Base-by-base conservation (phyloP, 352 stramenopile species). In the Albugo candida region DNA sequence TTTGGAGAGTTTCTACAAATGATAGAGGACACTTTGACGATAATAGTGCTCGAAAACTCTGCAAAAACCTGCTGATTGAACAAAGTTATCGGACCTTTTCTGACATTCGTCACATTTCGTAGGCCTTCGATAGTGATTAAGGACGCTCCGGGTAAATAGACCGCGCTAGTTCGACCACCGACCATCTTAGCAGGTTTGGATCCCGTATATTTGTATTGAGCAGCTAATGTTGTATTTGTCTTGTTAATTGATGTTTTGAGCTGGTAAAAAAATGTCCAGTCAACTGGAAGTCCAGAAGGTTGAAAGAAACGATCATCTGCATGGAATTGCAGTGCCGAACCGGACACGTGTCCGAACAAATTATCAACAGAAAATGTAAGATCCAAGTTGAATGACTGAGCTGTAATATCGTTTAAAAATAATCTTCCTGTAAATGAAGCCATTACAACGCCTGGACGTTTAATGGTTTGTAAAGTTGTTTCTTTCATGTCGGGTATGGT, bases 301-400 rank as follows among this genome's bases (percentile, higher is more conserved):
- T 77, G 65, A n/a, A 73, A 18, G 38, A 71, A 70, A 6, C 56
- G 51, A 37, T 65, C 54, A 40, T 81, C 62, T 14, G 73, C 17
- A 11, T 44, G 56, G 49, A 64, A 67, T 34, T 69, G 56, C 0
- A 58, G 52, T 0, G 38, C 19, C 13, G 56, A 24, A 10, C 8
- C 38, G 20, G 38, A 43, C 38, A 10, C 8, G 40, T n/a, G 18
- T 6, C 36, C 18, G 49, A 24, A 36, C 13, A 20, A 56, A 20
- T 45, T 35, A 36, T 64, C 51, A 20, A 66, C 39, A 36, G 55
- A 59, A 47, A 75, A 65, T 1, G 52, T 63, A 11, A 77, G 45
- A 52, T 73, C 68, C 11, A 81, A 53, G 11, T 49, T 56, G 53
- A 81, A 81, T 0, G 47, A 54, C 45, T 70, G 77, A 5, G 65